Evolutionary conservation across 352 stramenopile genomes (phyloP), one percentile per base, ranked within the genome.

Genomic region (Phytophthora foliorum): DNA sequence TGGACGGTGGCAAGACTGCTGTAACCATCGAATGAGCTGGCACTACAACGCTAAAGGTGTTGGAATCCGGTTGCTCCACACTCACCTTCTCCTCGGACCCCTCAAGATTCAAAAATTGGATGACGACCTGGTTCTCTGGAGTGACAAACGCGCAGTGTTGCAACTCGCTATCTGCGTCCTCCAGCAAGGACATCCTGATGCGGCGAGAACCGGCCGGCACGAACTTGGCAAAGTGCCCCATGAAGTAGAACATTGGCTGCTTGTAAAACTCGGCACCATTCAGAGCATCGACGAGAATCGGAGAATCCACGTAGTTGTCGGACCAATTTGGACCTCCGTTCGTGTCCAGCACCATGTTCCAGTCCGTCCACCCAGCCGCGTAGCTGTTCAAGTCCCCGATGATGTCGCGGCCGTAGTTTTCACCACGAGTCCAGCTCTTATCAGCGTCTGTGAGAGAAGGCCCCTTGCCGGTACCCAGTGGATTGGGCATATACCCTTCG

Each of bases 341-440:
- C 31, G 77, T 85, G 65, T 93, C 77, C 14, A 97, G 79, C 55
- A 86, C 72, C 34, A 39, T 39, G 14, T 39, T 39, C 90, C 91
- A 97, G 75, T 97, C 89, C 6, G 69, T 91, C 89, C 90, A 98
- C 6, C 87, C 88, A 8, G 72, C 70, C 2, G 88, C 84, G 60
- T 84, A 86, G 72, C 89, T 95, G 49, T 81, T 85, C 17, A 97
- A 42, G 72, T 97, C 89, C 61, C 88, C 79, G 49, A 98, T 90
- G 48, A 98, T 94, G 64, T 97, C 89, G 36, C 88, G 85, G 14
- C 80, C 82, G 45, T 95, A 91, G 55, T 87, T 82, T 57, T 97
- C 82, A 13, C 68, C 88, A 17, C 89, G 82, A 9, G 79, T 62
- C 88, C 88, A 97, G 70, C 65, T 49, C 67, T 66, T 31, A 63